A percentile compares a stretch with the other conserved stretches of the same genome.
phyloP scores from a whole-genome alignment of 805 yeast species.

The Millerozyma acaciae region DNA sequence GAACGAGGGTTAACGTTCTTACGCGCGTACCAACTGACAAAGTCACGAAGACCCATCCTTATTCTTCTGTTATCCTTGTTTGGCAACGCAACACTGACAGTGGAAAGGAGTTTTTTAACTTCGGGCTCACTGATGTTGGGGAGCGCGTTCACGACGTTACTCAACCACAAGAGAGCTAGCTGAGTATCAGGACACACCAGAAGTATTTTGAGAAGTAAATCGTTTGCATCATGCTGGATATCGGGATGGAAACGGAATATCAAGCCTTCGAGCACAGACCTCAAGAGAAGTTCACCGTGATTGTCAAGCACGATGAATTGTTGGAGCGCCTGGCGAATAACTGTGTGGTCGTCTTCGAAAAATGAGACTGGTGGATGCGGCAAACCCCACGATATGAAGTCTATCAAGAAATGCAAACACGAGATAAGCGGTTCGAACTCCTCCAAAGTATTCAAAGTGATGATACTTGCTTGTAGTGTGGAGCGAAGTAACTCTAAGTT shows the following conservation, averaged over 20 bases:
- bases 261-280: conserved; percentile 58
- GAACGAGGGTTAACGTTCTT: conserved; percentile 53
- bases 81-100: conserved; percentile 56
- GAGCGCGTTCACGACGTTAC: conserved; percentile 49
- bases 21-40: conserved; percentile 77
- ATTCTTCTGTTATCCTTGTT: conserved; percentile 72
- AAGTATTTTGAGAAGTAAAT: conserved; percentile 62
- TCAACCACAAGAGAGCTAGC: conserved; percentile 56
- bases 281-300: conserved; percentile 56
- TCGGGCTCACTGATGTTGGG: conserved; percentile 71
- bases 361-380: conserved; percentile 76
- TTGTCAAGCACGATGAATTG: conserved; percentile 37
- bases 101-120: conserved; percentile 54
- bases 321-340: conserved; percentile 46
- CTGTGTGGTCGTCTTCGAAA: conserved; percentile 50
- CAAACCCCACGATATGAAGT: conserved; percentile 80
- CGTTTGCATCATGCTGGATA: conserved; percentile 68
- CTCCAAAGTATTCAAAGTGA: conserved; percentile 47
- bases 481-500: conserved; percentile 46
- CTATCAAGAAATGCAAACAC: conserved; percentile 73
- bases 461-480: conserved; percentile 56
- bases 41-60: conserved; percentile 68
- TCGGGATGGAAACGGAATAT: conserved; percentile 70
- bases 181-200: conserved; percentile 45
- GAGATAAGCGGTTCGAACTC: conserved; percentile 70